These are phyloP conservation scores for Salix suchowensis DNA, from an alignment of 345 rosid genomes.

Conservation along the genomic window DNA sequence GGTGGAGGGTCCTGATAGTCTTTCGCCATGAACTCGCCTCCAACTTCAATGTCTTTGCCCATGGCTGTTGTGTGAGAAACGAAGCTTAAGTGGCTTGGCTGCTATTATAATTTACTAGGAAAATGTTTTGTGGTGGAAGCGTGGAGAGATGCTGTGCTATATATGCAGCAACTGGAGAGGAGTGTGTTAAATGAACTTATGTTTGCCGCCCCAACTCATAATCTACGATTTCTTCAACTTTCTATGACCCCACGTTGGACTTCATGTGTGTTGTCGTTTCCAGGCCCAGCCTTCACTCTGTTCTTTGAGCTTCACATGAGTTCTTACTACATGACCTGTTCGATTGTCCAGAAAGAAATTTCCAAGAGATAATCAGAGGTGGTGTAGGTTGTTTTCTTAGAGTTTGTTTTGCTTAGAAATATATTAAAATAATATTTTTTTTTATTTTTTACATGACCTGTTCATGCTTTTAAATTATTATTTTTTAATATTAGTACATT, in stretches of 20 bases:
- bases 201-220: constrained; percentile 7
- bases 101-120: not conserved
- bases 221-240: not conserved
- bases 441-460: too few species aligned
- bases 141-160: not conserved
- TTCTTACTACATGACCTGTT: too few species aligned
- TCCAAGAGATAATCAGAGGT: too few species aligned
- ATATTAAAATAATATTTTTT: too few species aligned
- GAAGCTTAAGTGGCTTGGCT: not conserved
- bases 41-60: constrained; percentile 34
- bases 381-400: too few species aligned
- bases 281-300: not conserved
- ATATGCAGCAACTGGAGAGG: not conserved
- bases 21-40: constrained; percentile 21
- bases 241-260: constrained; percentile 2
- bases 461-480: too few species aligned
- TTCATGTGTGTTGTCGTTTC: not conserved
- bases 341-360: too few species aligned
- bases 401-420: too few species aligned
- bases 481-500: too few species aligned
- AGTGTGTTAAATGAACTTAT: not conserved
- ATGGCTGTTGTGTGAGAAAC: not conserved
- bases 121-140: not conserved
- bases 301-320: too few species aligned
- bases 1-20: constrained; percentile 49